Evolutionary conservation across 495 filamentous ascomycete species (phyloP).

Genomic region (Daldinia caldariorum): DNA sequence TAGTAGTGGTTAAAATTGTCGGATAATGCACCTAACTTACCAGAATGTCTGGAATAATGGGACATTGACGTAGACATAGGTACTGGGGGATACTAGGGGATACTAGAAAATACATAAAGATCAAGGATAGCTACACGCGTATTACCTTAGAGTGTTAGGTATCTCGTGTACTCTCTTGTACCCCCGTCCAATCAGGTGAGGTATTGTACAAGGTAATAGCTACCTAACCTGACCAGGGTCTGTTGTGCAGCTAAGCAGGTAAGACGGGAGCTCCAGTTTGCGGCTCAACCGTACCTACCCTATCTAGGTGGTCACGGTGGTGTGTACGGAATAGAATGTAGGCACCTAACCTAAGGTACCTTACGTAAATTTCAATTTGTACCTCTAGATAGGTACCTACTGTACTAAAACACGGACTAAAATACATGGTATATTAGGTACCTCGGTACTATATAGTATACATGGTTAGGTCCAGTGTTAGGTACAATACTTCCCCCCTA

Average conservation of each 20-base stretch:
- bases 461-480: background rate
- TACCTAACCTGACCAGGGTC: background rate
- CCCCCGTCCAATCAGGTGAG: slow-evolving; percentile 1
- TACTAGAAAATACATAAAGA: slow-evolving; percentile 17
- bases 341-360: no score
- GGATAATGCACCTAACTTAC: slow-evolving; percentile 47
- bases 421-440: no score
- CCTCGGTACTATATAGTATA: no score
- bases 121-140: background rate
- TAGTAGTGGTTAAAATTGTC: slow-evolving; percentile 33
- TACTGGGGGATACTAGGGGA: no score
- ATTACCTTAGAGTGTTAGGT: slow-evolving; percentile 7
- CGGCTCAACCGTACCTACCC: slow-evolving; percentile 26
- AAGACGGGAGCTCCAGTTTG: slow-evolving; percentile 27
- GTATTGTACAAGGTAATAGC: background rate
- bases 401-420: background rate
- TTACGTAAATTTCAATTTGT: background rate
- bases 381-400: background rate
- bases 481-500: background rate
- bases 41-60: slow-evolving; percentile 18
- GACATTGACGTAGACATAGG: background rate
- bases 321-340: slow-evolving; percentile 11
- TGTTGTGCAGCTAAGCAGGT: no score
- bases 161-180: slow-evolving; percentile 15
- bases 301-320: no score